These are phyloP conservation scores for Thamnidium elegans DNA, from an alignment of 192 early-diverging fungal genomes.

Conservation along the genomic window DNA sequence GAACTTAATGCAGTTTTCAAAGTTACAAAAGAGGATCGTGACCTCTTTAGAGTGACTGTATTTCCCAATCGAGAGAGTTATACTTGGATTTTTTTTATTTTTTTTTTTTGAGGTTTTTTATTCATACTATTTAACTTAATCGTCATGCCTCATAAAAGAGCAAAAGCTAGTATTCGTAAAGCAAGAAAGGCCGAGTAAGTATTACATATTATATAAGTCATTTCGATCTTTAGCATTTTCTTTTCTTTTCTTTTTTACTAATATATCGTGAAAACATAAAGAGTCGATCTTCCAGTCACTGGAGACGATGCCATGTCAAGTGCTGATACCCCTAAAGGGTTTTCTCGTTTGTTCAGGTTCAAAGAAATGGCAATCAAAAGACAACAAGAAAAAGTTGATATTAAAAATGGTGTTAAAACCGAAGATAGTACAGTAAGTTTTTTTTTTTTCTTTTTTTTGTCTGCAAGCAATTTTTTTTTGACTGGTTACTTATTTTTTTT, in stretches of 20 bases:
- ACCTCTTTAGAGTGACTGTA: no score
- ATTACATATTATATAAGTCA: not conserved
- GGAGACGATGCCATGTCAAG: conserved; percentile 4
- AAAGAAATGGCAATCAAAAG: conserved; percentile 33
- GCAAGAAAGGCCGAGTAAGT: conserved; percentile 22
- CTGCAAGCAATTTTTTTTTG: not conserved
- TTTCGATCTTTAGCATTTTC: not conserved
- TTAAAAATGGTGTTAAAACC: conserved; percentile 13
- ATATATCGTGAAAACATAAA: not conserved
- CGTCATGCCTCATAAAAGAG: conserved; percentile 31
- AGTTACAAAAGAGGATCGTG: no score
- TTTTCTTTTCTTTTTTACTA: not conserved
- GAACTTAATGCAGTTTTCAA: no score
- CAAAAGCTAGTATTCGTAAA: conserved; percentile 29
- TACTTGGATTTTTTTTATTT: not conserved
- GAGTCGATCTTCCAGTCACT: conserved; percentile 39
- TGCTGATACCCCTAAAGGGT: conserved; percentile 44
- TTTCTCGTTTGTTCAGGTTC: conserved; percentile 39
- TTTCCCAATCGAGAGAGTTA: not conserved
- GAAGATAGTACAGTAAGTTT: not conserved
- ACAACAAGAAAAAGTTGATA: conserved; percentile 17
- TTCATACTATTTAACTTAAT: not conserved
- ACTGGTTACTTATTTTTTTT: not conserved
- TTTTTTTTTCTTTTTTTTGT: conserved; percentile 1
- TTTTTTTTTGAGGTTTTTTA: not conserved